Evolutionary conservation across 345 rosid species (phyloP).

Genomic region (Populus nigra): DNA sequence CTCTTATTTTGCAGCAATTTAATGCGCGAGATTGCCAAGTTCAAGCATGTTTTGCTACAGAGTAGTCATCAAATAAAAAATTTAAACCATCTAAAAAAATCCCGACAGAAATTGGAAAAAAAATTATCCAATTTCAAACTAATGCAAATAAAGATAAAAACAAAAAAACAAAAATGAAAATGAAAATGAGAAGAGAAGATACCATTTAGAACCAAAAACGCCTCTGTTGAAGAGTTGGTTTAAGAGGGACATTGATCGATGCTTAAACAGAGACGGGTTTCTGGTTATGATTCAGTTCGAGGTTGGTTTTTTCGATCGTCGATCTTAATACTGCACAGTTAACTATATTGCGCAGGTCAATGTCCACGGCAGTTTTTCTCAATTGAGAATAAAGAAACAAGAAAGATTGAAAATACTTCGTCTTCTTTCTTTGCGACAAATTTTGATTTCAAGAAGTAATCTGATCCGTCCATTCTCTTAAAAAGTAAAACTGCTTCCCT

Average conservation of each 20-base stretch:
- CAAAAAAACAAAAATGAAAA: neutral
- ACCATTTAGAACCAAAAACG: conserved; percentile 83
- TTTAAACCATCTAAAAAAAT: neutral
- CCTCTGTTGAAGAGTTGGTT: conserved; percentile 94
- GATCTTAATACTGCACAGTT: neutral
- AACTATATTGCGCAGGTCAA: neutral
- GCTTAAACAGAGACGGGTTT: neutral
- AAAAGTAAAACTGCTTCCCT: too few species aligned
- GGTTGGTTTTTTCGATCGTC: neutral
- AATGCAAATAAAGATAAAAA: neutral
- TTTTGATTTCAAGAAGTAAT: neutral
- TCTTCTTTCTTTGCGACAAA: too few species aligned
- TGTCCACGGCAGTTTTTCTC: neutral
- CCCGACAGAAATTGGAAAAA: neutral
- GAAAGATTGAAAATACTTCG: too few species aligned
- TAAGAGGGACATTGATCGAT: conserved; percentile 63
- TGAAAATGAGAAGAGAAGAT: conserved; percentile 10
- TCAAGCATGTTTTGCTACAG: conserved; percentile 82
- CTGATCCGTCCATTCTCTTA: neutral
- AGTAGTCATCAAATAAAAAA: conserved; percentile 9
- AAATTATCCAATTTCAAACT: neutral
- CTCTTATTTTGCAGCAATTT: conserved; percentile 90
- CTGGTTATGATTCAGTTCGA: neutral
- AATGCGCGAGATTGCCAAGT: conserved; percentile 69
- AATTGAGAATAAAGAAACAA: too few species aligned